phyloP scores from a whole-genome alignment of 306 rosid species.

The Delonix regia region DNA sequence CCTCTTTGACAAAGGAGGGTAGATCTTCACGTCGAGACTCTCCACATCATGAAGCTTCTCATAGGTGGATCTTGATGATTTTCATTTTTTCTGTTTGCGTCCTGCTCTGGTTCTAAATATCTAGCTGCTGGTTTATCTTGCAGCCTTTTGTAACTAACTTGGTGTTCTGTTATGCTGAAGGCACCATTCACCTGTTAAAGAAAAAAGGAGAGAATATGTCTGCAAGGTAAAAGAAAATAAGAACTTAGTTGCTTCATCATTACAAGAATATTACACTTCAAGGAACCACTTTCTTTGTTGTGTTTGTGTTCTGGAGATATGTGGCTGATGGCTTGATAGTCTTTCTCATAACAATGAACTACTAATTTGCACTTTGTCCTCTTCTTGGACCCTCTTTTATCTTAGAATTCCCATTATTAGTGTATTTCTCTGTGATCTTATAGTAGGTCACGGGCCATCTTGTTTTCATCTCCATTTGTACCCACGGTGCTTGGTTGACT shows the following conservation, averaged over 20 bases:
- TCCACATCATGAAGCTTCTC: conserved; percentile 72
- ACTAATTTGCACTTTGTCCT: not conserved
- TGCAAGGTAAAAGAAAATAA: conserved; percentile 91
- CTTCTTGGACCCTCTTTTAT: conserved; percentile 8
- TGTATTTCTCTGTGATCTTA: conserved; percentile 33
- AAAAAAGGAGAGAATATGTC: conserved; percentile 98
- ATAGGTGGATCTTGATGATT: conserved; percentile 98
- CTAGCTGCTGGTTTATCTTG: conserved; percentile 79
- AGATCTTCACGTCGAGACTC: conserved; percentile 76
- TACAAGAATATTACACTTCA: conserved; percentile 52
- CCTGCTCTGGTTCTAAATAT: conserved; percentile 78
- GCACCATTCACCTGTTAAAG: conserved; percentile 98
- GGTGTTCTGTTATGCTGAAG: conserved; percentile 98
- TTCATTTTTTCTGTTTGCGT: conserved; percentile 60
- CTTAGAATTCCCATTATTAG: conserved; percentile 30
- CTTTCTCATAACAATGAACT: conserved; percentile 17
- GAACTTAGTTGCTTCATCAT: conserved; percentile 61
- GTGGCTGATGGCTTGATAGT: conserved; percentile 40
- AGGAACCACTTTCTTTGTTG: conserved; percentile 48
- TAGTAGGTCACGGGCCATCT: conserved; percentile 16
- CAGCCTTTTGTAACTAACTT: conserved; percentile 80
- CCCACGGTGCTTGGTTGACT: conserved; percentile 23
- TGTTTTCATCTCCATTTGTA: conserved; percentile 39
- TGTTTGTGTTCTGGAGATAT: conserved; percentile 45
- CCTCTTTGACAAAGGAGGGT: conserved; percentile 88